These are phyloP conservation scores for Trichoderma gamsii DNA, from an alignment of 495 filamentous ascomycete genomes.

Conservation along the genomic window DNA sequence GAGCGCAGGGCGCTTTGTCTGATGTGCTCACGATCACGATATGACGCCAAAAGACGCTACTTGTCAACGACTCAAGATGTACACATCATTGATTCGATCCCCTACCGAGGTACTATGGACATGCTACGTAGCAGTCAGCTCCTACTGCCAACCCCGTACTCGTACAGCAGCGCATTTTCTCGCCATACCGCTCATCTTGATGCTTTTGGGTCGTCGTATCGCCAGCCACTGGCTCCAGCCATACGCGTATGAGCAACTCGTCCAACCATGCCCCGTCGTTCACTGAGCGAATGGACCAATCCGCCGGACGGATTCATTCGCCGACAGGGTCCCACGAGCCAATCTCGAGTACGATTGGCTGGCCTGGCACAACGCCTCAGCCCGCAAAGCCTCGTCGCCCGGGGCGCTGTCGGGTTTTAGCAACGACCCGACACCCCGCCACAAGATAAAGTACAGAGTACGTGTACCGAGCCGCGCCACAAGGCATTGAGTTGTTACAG, in stretches of 20 bases:
- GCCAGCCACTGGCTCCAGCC: neutral
- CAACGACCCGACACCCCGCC: slow-evolving; percentile 16
- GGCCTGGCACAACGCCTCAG: neutral
- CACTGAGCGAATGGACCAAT: neutral
- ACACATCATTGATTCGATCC: too few species aligned
- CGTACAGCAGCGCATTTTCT: too few species aligned
- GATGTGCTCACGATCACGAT: too few species aligned
- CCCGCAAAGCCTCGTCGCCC: neutral
- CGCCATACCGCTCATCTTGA: too few species aligned
- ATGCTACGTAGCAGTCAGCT: too few species aligned
- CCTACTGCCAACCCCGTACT: too few species aligned
- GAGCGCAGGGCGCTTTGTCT: neutral
- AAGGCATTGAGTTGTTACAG: too few species aligned
- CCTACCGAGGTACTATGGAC: too few species aligned
- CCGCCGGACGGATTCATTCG: slow-evolving; percentile 6
- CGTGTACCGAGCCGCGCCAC: too few species aligned
- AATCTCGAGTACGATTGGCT: neutral
- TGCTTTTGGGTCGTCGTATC: too few species aligned
- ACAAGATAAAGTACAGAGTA: neutral
- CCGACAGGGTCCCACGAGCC: neutral
- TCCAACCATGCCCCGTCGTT: neutral
- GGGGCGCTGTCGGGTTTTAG: slow-evolving; percentile 7
- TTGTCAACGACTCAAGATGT: too few species aligned
- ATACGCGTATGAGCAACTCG: neutral
- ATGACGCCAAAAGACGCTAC: too few species aligned